phyloP scores from a whole-genome alignment of 768 basidiomycete species.

The Tricholoma sp. region DNA sequence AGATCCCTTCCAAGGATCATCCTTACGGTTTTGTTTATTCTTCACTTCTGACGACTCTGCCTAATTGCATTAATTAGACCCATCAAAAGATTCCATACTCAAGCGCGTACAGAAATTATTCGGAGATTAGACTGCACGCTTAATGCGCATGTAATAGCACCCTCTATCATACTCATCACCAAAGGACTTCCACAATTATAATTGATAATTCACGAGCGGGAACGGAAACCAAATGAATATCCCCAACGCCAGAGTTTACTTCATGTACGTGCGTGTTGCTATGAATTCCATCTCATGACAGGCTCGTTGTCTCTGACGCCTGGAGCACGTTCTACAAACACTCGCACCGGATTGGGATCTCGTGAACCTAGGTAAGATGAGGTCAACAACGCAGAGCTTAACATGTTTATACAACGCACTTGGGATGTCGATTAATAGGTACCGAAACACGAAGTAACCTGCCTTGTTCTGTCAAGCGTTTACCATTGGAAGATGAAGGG shows the following conservation, averaged over 20 bases:
- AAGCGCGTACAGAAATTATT: conserved; percentile 96
- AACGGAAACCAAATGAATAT: background rate
- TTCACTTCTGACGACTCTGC: background rate
- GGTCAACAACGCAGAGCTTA: conserved; percentile 5
- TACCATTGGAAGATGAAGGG: background rate
- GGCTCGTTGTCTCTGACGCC: conserved; percentile 69
- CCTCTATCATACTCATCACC: background rate
- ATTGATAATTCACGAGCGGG: background rate
- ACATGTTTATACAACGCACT: conserved; percentile 45
- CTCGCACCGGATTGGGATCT: conserved; percentile 52
- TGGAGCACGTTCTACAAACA: conserved; percentile 64
- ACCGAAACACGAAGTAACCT: conserved; percentile 74
- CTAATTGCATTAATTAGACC: conserved; percentile 48
- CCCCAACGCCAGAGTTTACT: conserved; percentile 16
- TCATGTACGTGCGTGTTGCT: conserved; percentile 8
- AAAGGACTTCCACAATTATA: background rate
- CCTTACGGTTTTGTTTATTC: conserved; percentile 72
- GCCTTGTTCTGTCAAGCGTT: conserved; percentile 51
- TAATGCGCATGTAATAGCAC: background rate
- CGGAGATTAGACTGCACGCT: conserved; percentile 59
- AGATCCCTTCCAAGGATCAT: conserved; percentile 98
- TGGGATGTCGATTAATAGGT: conserved; percentile 75
- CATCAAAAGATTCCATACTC: conserved; percentile 90
- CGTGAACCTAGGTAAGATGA: conserved; percentile 46
- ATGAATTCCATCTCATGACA: conserved; percentile 60